Conservation (phyloP, 345 rosid species). For the Limnanthes douglasii region DNA sequence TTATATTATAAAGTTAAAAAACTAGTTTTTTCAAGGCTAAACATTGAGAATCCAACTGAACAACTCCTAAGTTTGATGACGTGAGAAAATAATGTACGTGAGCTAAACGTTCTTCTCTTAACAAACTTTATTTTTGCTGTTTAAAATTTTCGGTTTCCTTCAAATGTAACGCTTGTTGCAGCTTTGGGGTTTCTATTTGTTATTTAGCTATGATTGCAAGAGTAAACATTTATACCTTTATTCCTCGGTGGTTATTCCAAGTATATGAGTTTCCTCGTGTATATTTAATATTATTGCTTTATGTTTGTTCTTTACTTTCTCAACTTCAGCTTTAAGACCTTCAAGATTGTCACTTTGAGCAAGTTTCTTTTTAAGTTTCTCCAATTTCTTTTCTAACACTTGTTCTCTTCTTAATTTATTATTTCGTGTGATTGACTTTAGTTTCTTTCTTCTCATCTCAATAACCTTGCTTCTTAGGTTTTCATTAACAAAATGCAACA, state of each 20-base stretch:
- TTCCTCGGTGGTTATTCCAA: conserved; percentile 58
- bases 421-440: conserved; percentile 72
- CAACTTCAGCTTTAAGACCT: conserved; percentile 43
- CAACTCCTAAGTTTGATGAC: too few species aligned
- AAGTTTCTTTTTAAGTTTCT: conserved; percentile 54
- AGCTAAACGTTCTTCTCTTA: too few species aligned
- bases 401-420: conserved; percentile 65
- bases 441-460: conserved; percentile 73
- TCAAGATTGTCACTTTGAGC: conserved; percentile 44
- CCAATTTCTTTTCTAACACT: conserved; percentile 50
- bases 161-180: conserved; percentile 53
- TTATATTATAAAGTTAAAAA: too few species aligned
- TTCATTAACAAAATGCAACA: conserved; percentile 47
- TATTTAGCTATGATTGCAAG: conserved; percentile 63
- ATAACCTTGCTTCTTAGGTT: conserved; percentile 47
- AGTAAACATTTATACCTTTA: conserved; percentile 59
- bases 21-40: too few species aligned
- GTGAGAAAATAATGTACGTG: too few species aligned
- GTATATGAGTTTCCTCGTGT: conserved; percentile 36
- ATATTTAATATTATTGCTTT: conserved; percentile 48
- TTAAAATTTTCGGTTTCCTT: conserved; percentile 83
- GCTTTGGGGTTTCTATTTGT: conserved; percentile 60
- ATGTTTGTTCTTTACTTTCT: conserved; percentile 45
- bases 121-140: conserved; percentile 70
- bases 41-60: too few species aligned